Evolutionary conservation across 805 yeast species (phyloP).

Genomic region (Jamesozyma hellenica): DNA sequence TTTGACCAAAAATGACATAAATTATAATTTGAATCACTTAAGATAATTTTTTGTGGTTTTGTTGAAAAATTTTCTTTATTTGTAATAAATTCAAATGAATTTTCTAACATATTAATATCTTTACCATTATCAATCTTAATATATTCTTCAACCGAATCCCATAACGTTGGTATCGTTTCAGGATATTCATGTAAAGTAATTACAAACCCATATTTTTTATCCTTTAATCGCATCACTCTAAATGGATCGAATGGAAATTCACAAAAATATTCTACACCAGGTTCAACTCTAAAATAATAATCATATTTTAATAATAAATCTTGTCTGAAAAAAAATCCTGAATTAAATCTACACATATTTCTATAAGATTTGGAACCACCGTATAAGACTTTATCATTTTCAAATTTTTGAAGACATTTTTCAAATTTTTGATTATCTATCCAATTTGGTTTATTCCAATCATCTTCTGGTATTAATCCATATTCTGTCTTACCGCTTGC

Average conservation of each 20-base stretch:
- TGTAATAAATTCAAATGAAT: slow-evolving; percentile 35
- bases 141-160: slow-evolving; percentile 64
- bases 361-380: slow-evolving; percentile 63
- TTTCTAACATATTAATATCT: slow-evolving; percentile 27
- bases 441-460: slow-evolving; percentile 73
- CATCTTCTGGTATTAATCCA: slow-evolving; percentile 53
- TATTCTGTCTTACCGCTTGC: slow-evolving; percentile 55
- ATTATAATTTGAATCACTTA: slow-evolving; percentile 49
- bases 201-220: slow-evolving; percentile 80
- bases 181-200: slow-evolving; percentile 73
- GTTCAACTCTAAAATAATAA: slow-evolving; percentile 93
- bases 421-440: slow-evolving; percentile 53
- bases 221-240: slow-evolving; percentile 61
- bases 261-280: slow-evolving; percentile 79
- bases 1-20: slow-evolving; percentile 85
- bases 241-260: slow-evolving; percentile 83
- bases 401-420: slow-evolving; percentile 36
- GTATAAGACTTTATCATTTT: slow-evolving; percentile 44
- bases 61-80: slow-evolving; percentile 40
- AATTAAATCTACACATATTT: slow-evolving; percentile 92
- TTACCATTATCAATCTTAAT: slow-evolving; percentile 40
- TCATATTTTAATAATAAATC: slow-evolving; percentile 61
- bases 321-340: slow-evolving; percentile 83
- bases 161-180: slow-evolving; percentile 78
- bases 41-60: slow-evolving; percentile 32